A percentile compares a stretch with the other conserved stretches of the same genome.
Conservation (phyloP, 495 filamentous ascomycete species). For the Cryomyces antarcticus region DNA sequence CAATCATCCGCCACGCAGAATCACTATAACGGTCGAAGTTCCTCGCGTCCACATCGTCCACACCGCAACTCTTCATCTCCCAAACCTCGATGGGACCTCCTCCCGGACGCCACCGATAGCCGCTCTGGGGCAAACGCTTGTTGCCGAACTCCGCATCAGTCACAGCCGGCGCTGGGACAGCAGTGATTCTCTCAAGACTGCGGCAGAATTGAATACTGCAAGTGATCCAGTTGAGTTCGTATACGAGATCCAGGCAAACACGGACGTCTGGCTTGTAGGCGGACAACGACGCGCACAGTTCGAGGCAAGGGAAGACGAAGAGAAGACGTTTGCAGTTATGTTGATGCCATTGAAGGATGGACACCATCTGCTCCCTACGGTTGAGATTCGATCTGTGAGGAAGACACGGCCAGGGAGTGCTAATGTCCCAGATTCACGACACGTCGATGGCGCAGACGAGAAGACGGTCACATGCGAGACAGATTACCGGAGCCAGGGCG, state of each 20-base stretch:
- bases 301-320: conserved; percentile 31
- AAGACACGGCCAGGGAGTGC: conserved; percentile 3
- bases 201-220: conserved; percentile 5
- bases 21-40: conserved; percentile 65
- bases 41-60: conserved; percentile 69
- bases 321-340: conserved; percentile 35
- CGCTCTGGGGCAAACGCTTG: conserved; percentile 46
- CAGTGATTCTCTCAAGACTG: conserved; percentile 7
- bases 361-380: conserved; percentile 47
- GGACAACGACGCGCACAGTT: conserved; percentile 65
- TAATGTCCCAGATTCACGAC: conserved; percentile 17
- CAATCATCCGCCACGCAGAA: conserved; percentile 14
- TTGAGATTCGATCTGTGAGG: conserved; percentile 45
- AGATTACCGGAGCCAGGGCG: conserved; percentile 54
- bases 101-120: conserved; percentile 24
- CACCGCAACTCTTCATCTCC: conserved; percentile 52
- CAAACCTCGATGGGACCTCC: conserved; percentile 8
- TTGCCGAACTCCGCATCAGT: conserved; percentile 47
- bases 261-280: conserved; percentile 68
- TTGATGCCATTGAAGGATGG: conserved; percentile 65
- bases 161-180: conserved; percentile 68
- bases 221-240: conserved; percentile 49
- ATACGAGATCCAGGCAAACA: conserved; percentile 59
- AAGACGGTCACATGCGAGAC: conserved; percentile 43
- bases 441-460: conserved; percentile 6